Base-by-base conservation (phyloP, 768 basidiomycete species). In the Podaxis mareebaensis region DNA sequence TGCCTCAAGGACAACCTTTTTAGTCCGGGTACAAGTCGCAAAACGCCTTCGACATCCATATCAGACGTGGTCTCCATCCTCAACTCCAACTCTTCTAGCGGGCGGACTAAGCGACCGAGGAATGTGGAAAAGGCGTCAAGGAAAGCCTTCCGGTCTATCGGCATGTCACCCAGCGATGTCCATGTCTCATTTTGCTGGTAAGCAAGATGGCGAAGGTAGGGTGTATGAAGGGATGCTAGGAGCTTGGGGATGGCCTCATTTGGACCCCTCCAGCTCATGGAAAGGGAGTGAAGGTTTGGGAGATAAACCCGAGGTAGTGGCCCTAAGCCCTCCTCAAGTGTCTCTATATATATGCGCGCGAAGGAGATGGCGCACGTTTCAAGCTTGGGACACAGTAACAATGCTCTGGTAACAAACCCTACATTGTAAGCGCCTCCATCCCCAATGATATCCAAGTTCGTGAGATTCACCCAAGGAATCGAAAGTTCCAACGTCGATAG, bases 1-100 rank as follows among this genome's bases (percentile, higher is more conserved):
- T 15, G 24, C 4, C 30, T 51, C 15, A 60, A 42, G 11, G 59
- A 52, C 38, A 60, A 22, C n/a, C 51, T 12, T 12, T 60, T 60
- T 24, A 53, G 28, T 6, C 26, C 59, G 3, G 59, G 59, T 0
- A 60, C n/a, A 13, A 52, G 30, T 3, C 13, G 30, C 4, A 60
- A 42, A 5, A 60, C 17, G 4, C 22, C 30, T 11, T 13, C 30
- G 12, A 52, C 3, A 15, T 53, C 59, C 51, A 42, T 24, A 6
- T n/a, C 49, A 1, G 26, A 0, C 13, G 15, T 0, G 3, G 3
- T 6, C 24, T 17, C 1, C 24, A 28, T 2, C 13, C 17, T 8
- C 4, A 61, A 20, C 8, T 30, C 38, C 22, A 61, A 39, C 28
- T 61, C 60, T 12, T 61, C 60, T 10, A 53, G 26, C 22, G 60